Base-by-base conservation (phyloP, 1,284 basidiomycete genomes). In the Lentinus polychrous region DNA sequence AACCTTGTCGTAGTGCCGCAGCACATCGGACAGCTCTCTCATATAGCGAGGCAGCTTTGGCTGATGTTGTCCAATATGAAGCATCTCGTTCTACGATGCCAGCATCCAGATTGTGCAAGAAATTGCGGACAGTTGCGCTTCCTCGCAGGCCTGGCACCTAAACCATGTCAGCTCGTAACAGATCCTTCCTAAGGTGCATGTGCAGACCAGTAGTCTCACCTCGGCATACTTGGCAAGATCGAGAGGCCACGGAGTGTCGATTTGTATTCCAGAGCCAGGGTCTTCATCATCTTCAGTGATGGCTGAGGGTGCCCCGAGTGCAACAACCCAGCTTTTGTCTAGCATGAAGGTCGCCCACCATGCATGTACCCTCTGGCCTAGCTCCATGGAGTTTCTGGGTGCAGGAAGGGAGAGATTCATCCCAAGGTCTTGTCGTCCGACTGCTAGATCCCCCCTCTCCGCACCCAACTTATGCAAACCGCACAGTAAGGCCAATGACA, bases 301-400 rank as follows among this genome's bases (percentile, higher is more conserved):
- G 45, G 51, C 52, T 2, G 55, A 49, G 5, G 55, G 55, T 15
- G 53, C 41, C 8, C 43, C 31, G 11, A 52, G 27, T 5, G 51
- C 55, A 20, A 52, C 51, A 20, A 52, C 53, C 55, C 55, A 56
- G 31, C 32, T 45, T 24, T 43, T 43, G 33, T 54, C 27, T 39
- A 79, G 75, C 72, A 79, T 63, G 38, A 52, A 56, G 1, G 51
- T 52, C 15, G 46, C 34, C 55, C 55, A 56, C 53, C 52, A 56
- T 2, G 55, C 55, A 35, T 52, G 50, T 37, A 56, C 52, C 8
- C 55, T 31, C 43, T 56, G 53, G 17, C 50, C 50, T 36, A 54
- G 53, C 18, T 54, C 52, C 7, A 52, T 24, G 8, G 47, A 23
- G 32, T 52, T 48, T 7, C 34, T 36, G 15, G 53, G 38, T 3